These are phyloP conservation scores for Calonectria montana DNA, from an alignment of 2,329 filamentous ascomycete species.

Conservation along the genomic window DNA sequence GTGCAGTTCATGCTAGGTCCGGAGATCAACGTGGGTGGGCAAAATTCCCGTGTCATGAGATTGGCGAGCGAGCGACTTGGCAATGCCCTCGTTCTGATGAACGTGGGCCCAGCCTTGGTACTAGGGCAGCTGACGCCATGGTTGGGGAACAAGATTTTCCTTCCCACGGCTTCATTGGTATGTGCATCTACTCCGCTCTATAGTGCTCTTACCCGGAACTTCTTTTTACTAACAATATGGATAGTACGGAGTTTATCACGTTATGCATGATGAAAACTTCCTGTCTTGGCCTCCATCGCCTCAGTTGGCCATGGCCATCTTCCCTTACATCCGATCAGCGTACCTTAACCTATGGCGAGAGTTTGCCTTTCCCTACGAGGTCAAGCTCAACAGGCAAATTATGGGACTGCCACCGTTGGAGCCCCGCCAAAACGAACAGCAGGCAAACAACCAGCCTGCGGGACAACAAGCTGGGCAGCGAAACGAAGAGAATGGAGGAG, in stretches of 20 bases:
- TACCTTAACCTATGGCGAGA: slow-evolving; percentile 61
- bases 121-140: slow-evolving; percentile 57
- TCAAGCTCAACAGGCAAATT: slow-evolving; percentile 59
- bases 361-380: slow-evolving; percentile 60
- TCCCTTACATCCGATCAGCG: slow-evolving; percentile 58
- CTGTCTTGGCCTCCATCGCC: slow-evolving; percentile 66
- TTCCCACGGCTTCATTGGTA: slow-evolving; percentile 57
- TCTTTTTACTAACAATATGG: not conserved
- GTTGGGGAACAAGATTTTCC: slow-evolving; percentile 54
- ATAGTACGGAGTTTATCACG: slow-evolving; percentile 61
- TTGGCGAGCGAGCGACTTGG: slow-evolving; percentile 45
- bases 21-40: slow-evolving; percentile 44
- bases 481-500: slow-evolving; percentile 35
- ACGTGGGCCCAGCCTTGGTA: slow-evolving; percentile 59
- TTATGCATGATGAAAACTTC: slow-evolving; percentile 57
- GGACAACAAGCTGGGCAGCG: slow-evolving; percentile 32
- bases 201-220: not conserved
- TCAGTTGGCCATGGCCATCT: slow-evolving; percentile 60
- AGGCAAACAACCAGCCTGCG: slow-evolving; percentile 22
- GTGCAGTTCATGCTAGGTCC: slow-evolving; percentile 55
- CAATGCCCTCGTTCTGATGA: slow-evolving; percentile 53
- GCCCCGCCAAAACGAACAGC: slow-evolving; percentile 32
- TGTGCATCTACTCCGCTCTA: slow-evolving; percentile 25
- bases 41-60: slow-evolving; percentile 33
- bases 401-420: slow-evolving; percentile 51